Conservation (phyloP, 768 basidiomycete species). For the Gloeostereum incarnatum region DNA sequence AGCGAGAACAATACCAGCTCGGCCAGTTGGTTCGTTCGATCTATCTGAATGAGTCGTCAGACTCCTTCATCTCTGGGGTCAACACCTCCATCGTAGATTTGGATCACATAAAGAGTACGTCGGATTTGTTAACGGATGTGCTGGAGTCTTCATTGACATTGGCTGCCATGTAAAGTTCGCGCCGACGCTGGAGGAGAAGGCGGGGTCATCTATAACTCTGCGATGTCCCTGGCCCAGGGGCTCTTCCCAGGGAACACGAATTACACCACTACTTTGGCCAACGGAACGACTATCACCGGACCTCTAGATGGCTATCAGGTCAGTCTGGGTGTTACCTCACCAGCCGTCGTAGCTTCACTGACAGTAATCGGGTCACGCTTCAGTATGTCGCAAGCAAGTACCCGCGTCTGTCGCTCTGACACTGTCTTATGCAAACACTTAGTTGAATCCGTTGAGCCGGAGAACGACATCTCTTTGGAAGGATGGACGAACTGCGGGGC, state of each 20-base stretch:
- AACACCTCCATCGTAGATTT: slow-evolving; percentile 24
- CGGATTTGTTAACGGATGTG: neutral
- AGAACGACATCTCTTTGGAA: slow-evolving; percentile 54
- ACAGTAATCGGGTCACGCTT: neutral
- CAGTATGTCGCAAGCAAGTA: slow-evolving; percentile 30
- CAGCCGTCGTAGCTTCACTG: neutral
- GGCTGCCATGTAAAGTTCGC: slow-evolving; percentile 34
- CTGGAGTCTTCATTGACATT: neutral
- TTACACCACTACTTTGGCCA: slow-evolving; percentile 51
- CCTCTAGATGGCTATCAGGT: slow-evolving; percentile 62
- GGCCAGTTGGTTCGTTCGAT: slow-evolving; percentile 40
- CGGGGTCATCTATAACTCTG: slow-evolving; percentile 57
- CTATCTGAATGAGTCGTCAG: slow-evolving; percentile 46
- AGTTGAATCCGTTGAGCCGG: slow-evolving; percentile 59
- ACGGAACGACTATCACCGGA: slow-evolving; percentile 47
- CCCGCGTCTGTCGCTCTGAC: neutral
- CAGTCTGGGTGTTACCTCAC: slow-evolving; percentile 1
- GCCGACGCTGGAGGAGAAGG: slow-evolving; percentile 68
- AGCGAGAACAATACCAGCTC: slow-evolving; percentile 52
- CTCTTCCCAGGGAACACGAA: slow-evolving; percentile 42
- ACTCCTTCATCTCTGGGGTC: slow-evolving; percentile 40
- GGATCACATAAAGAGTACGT: slow-evolving; percentile 19
- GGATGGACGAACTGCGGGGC: slow-evolving; percentile 58
- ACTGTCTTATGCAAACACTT: neutral
- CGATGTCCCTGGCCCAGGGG: slow-evolving; percentile 61